Conservation (phyloP, 2,329 filamentous ascomycete species). For the Acarospora socialis region DNA sequence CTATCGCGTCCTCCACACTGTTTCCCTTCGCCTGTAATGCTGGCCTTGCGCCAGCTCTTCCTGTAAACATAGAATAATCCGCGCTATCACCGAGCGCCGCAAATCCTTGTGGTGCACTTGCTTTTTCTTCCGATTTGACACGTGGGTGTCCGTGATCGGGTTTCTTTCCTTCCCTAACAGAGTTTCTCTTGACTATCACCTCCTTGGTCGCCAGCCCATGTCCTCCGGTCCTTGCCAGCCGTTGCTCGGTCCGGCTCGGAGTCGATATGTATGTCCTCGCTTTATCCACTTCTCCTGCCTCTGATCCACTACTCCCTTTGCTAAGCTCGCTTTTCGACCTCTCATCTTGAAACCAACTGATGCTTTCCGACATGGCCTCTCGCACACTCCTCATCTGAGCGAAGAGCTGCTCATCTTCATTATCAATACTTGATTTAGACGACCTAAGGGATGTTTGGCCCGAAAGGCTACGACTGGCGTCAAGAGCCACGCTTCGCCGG, state of each 20-base stretch:
- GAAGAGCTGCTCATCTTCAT: constrained; percentile 17
- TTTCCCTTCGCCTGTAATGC: constrained; percentile 3
- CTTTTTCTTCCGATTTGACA: constrained; percentile 1
- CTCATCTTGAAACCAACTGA: constrained; percentile 17
- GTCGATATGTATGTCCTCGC: neutral
- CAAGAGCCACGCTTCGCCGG: neutral
- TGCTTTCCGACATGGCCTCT: constrained; percentile 16
- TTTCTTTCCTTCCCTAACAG: constrained; percentile 4
- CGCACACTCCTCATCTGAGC: constrained; percentile 17
- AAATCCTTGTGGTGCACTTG: no score
- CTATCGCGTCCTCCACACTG: constrained; percentile 12
- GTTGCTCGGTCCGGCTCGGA: neutral
- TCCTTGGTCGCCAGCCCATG: neutral
- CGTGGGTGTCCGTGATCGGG: neutral
- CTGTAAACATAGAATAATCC: no score
- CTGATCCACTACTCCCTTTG: constrained; percentile 5
- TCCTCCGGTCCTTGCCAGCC: neutral
- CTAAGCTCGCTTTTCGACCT: constrained; percentile 12
- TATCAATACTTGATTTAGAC: constrained; percentile 2
- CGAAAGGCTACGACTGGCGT: neutral
- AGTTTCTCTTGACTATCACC: neutral
- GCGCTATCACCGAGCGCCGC: no score
- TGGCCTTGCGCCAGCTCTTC: neutral
- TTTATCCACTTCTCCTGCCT: constrained; percentile 4
- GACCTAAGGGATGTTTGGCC: neutral